A percentile compares a stretch with the other conserved stretches of the same genome.
These are phyloP conservation scores for Globisporangium okanoganense DNA, from an alignment of 352 stramenopile species.

Conservation along the genomic window DNA sequence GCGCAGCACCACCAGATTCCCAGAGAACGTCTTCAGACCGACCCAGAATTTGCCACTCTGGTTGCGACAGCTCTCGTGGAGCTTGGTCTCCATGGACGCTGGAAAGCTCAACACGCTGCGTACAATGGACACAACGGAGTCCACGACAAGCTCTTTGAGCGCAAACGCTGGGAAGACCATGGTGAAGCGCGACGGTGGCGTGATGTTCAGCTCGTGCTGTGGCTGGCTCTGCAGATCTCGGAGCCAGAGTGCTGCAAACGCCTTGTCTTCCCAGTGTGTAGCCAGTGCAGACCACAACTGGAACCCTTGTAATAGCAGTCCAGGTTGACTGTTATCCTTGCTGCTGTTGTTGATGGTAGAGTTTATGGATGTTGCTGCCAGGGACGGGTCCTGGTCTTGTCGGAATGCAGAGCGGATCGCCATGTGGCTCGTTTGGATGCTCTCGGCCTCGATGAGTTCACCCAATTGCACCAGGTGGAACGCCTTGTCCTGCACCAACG, in stretches of 20 bases:
- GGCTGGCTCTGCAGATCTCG: background rate
- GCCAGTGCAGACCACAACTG: slow-evolving; percentile 39
- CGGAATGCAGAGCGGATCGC: slow-evolving; percentile 32
- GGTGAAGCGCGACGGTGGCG: slow-evolving; percentile 13
- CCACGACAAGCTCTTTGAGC: slow-evolving; percentile 16
- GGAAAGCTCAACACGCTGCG: slow-evolving; percentile 24
- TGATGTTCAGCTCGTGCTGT: background rate
- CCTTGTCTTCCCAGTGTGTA: slow-evolving; percentile 23
- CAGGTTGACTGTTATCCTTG: background rate
- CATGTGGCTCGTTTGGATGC: slow-evolving; percentile 29
- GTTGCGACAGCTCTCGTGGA: slow-evolving; percentile 33
- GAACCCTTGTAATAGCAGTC: slow-evolving; percentile 21
- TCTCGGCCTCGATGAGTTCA: slow-evolving; percentile 23
- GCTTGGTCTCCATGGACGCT: slow-evolving; percentile 13
- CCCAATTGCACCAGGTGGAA: slow-evolving; percentile 36
- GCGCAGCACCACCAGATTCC: slow-evolving; percentile 45
- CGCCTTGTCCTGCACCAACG: slow-evolving; percentile 25
- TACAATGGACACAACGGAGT: slow-evolving; percentile 33
- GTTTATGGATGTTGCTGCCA: slow-evolving; percentile 2
- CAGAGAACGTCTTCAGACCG: slow-evolving; percentile 33
- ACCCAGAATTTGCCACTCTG: slow-evolving; percentile 51
- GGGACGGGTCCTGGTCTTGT: slow-evolving; percentile 28
- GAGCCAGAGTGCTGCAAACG: slow-evolving; percentile 30
- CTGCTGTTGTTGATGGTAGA: background rate
- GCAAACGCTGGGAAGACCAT: slow-evolving; percentile 18